Conservation (phyloP, 148 eudicot species). For the Rhododendron ovatum region DNA sequence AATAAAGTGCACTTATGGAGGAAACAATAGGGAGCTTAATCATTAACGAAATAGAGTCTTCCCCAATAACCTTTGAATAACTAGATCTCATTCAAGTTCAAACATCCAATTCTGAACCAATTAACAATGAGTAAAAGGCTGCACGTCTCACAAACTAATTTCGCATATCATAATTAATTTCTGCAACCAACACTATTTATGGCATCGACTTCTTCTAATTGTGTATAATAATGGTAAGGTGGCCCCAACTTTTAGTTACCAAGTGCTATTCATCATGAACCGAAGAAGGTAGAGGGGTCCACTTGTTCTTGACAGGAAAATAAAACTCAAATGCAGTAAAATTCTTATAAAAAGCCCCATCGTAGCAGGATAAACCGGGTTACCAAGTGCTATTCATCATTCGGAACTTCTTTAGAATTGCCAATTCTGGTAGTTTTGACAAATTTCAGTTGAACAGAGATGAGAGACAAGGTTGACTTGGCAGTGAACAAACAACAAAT, state of each 20-base stretch:
- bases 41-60: background rate
- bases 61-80: background rate
- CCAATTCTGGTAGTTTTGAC: too few species aligned
- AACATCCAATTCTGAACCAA: background rate
- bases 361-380: too few species aligned
- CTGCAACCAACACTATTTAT: background rate
- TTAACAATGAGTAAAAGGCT: background rate
- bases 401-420: too few species aligned
- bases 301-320: too few species aligned
- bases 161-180: background rate
- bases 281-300: background rate
- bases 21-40: background rate
- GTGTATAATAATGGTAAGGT: background rate
- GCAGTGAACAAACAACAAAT: too few species aligned
- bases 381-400: too few species aligned
- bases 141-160: background rate
- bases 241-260: background rate
- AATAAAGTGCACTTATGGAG: slow-evolving; percentile 1
- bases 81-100: background rate
- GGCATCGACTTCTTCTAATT: background rate
- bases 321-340: too few species aligned
- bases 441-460: too few species aligned
- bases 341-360: too few species aligned
- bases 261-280: background rate
- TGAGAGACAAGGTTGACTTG: too few species aligned